These are phyloP conservation scores for Boletus edulis DNA, from an alignment of 768 basidiomycete genomes.

Conservation along the genomic window DNA sequence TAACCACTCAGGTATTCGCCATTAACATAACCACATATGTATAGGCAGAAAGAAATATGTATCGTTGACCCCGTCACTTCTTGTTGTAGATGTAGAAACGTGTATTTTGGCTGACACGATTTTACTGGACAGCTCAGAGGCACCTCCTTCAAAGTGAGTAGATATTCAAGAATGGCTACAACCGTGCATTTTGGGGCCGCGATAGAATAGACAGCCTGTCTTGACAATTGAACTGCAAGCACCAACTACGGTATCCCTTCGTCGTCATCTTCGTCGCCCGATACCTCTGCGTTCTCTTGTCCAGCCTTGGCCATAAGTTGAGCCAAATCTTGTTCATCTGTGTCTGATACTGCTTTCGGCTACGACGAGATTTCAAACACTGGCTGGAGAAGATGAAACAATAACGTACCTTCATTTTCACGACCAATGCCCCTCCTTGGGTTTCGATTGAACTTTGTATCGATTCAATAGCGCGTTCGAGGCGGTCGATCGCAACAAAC, in stretches of 20 bases:
- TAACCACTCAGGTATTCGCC: no score
- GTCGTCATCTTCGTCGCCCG: constrained; percentile 90
- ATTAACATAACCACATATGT: no score
- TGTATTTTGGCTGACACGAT: no score
- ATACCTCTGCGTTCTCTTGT: constrained; percentile 93
- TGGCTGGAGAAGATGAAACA: not conserved
- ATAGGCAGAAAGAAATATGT: no score
- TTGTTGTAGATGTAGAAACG: no score
- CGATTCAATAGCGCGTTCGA: constrained; percentile 90
- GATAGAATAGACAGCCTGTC: no score
- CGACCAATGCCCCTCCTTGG: constrained; percentile 79
- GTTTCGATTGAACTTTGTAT: constrained; percentile 84
- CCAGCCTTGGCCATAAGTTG: constrained; percentile 95
- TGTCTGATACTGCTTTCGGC: constrained; percentile 98
- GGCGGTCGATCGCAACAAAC: constrained; percentile 87
- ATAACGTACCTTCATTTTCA: constrained; percentile 88
- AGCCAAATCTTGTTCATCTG: constrained; percentile 95
- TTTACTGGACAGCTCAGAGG: no score
- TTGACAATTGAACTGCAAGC: no score
- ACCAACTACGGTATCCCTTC: constrained; percentile 34
- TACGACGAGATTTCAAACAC: constrained; percentile 30
- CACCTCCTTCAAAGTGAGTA: no score
- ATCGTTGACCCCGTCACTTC: no score
- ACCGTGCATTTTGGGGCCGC: no score
- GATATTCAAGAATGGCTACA: no score